Percentiles rank a stretch among this genome's conserved stretches.
Conservation (phyloP, 2,329 filamentous ascomycete species). For the Ceratocystis harringtonii region DNA sequence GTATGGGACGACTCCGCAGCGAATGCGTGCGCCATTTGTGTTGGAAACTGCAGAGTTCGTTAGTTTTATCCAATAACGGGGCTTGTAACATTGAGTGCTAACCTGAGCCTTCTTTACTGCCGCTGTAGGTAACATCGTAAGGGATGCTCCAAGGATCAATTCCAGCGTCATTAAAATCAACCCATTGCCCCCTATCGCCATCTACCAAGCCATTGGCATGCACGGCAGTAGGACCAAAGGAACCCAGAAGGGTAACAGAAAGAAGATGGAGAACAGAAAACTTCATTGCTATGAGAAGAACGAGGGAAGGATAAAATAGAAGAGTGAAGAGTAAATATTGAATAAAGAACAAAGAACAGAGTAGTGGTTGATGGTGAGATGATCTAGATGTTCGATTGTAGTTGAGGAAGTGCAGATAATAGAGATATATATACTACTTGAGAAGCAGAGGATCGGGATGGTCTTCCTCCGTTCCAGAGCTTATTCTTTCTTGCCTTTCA, state of each 20-base stretch:
- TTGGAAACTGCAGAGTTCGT: background rate
- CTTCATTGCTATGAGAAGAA: background rate
- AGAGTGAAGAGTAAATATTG: background rate
- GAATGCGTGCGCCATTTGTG: background rate
- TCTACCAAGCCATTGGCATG: background rate
- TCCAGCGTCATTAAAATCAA: background rate
- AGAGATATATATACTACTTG: background rate
- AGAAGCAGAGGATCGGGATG: background rate
- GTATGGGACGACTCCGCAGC: background rate
- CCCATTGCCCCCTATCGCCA: background rate
- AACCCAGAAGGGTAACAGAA: background rate
- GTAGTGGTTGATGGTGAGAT: background rate
- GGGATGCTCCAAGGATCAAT: background rate
- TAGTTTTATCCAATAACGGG: background rate
- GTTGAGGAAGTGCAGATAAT: background rate
- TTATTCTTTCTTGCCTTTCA: background rate
- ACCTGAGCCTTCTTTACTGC: background rate
- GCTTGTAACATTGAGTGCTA: background rate
- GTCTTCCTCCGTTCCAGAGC: background rate
- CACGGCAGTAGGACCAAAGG: background rate
- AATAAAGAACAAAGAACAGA: background rate
- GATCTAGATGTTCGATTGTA: background rate
- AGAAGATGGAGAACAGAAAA: background rate
- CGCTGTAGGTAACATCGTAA: background rate
- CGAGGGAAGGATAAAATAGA: background rate